Evolutionary conservation across 805 yeast species (phyloP).

Genomic region (Millerozyma miso): DNA sequence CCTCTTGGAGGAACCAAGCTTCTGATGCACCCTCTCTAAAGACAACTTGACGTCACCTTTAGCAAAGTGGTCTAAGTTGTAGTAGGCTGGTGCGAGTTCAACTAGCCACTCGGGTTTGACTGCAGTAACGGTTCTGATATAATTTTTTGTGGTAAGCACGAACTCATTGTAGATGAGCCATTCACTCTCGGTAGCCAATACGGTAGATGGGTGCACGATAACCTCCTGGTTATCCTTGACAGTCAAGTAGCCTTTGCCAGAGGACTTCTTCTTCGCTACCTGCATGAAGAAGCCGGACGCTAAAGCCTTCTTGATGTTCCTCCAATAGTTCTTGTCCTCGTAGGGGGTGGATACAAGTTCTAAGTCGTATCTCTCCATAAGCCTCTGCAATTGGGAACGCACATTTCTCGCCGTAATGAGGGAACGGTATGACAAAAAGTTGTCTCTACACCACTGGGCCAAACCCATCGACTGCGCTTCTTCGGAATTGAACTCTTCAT

Average conservation of each 20-base stretch:
- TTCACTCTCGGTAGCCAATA: conserved; percentile 80
- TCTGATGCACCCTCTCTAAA: conserved; percentile 54
- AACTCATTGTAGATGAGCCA: conserved; percentile 95
- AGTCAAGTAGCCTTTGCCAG: conserved; percentile 75
- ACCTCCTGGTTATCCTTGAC: conserved; percentile 97
- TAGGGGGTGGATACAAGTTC: conserved; percentile 63
- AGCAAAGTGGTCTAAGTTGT: conserved; percentile 56
- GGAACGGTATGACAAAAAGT: conserved; percentile 80
- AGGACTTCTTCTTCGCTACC: conserved; percentile 87
- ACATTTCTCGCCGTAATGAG: conserved; percentile 83
- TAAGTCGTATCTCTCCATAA: conserved; percentile 79
- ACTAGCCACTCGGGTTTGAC: conserved; percentile 91
- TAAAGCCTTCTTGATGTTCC: conserved; percentile 79
- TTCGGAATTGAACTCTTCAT: conserved; percentile 73
- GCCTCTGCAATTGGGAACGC: conserved; percentile 72
- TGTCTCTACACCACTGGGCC: conserved; percentile 87
- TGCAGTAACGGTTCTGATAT: conserved; percentile 88
- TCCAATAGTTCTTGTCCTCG: conserved; percentile 60
- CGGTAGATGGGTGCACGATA: conserved; percentile 88
- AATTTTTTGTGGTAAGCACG: conserved; percentile 88
- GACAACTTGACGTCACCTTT: conserved; percentile 72
- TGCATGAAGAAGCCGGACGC: conserved; percentile 97
- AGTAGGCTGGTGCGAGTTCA: conserved; percentile 73
- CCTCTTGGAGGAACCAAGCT: conserved; percentile 42
- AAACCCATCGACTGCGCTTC: conserved; percentile 65